Evolutionary conservation across 495 filamentous ascomycete genomes (phyloP).

Genomic region (Hypoxylon intermedium): DNA sequence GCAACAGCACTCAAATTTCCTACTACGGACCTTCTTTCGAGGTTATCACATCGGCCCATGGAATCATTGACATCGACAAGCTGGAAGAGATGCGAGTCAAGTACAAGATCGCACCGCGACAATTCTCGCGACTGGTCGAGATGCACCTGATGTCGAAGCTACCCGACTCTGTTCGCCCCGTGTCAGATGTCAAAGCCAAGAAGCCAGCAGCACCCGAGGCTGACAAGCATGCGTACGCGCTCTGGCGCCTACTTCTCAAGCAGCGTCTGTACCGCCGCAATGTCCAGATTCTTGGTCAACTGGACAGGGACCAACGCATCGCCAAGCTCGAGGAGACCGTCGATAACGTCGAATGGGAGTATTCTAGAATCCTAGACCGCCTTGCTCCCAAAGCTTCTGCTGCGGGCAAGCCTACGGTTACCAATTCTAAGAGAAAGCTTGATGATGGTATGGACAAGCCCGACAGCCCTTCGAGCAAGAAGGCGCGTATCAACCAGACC

Average conservation of each 20-base stretch:
- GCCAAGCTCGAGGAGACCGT: slow-evolving; percentile 83
- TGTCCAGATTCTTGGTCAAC: slow-evolving; percentile 74
- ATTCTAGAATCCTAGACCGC: slow-evolving; percentile 67
- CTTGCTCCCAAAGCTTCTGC: slow-evolving; percentile 27
- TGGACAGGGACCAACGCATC: slow-evolving; percentile 77
- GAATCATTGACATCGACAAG: slow-evolving; percentile 65
- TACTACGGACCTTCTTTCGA: background rate
- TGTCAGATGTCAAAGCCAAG: slow-evolving; percentile 34
- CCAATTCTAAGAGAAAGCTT: slow-evolving; percentile 39
- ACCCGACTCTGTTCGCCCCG: slow-evolving; percentile 65
- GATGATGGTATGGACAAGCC: slow-evolving; percentile 11
- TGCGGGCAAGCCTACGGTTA: slow-evolving; percentile 3
- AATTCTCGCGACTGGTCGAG: slow-evolving; percentile 85
- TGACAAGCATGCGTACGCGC: slow-evolving; percentile 64
- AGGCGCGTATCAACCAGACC: slow-evolving; percentile 42
- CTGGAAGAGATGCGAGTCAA: slow-evolving; percentile 67
- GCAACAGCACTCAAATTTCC: slow-evolving; percentile 54
- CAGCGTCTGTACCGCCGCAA: slow-evolving; percentile 82
- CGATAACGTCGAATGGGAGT: slow-evolving; percentile 80
- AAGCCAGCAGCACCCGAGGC: slow-evolving; percentile 41
- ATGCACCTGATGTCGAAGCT: slow-evolving; percentile 85
- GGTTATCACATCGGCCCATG: slow-evolving; percentile 4
- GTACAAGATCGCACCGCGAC: slow-evolving; percentile 82
- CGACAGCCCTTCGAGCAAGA: slow-evolving; percentile 42
- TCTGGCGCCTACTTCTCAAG: slow-evolving; percentile 86